A percentile compares a stretch with the other conserved stretches of the same genome.
These are phyloP conservation scores for Boletus sensibilis DNA, from an alignment of 768 basidiomycete genomes.

Conservation along the genomic window DNA sequence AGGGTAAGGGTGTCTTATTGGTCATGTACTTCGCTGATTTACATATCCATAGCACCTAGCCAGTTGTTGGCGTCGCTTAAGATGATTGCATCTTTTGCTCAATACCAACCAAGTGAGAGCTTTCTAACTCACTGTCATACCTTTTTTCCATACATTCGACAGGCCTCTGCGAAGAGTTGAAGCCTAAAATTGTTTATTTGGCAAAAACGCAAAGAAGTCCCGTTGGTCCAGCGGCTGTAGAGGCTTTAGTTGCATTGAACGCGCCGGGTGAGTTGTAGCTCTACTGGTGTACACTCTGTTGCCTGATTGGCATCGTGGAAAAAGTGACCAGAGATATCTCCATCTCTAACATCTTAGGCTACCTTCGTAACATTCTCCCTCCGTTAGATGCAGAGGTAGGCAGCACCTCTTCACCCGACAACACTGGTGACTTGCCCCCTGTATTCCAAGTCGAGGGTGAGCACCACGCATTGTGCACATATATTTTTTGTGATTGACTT, in stretches of 20 bases:
- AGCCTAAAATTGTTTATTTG: not conserved
- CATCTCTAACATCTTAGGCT: constrained; percentile 1
- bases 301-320: not conserved
- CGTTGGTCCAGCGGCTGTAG: constrained; percentile 6
- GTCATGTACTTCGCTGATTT: not conserved
- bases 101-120: not conserved
- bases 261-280: not conserved
- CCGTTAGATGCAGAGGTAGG: constrained; percentile 2
- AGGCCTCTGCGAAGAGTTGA: not conserved
- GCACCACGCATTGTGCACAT: not conserved
- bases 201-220: not conserved
- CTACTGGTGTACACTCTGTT: not conserved
- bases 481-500: not conserved
- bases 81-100: not conserved
- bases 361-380: constrained; percentile 4
- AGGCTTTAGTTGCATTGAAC: constrained; percentile 1
- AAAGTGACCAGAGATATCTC: not conserved
- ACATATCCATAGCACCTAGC: not conserved
- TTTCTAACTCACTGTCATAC: not conserved
- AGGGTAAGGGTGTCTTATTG: not conserved
- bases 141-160: not conserved
- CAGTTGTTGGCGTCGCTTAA: constrained; percentile 1
- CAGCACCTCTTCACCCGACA: not conserved
- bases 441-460: not conserved
- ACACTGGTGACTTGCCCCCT: not conserved